A percentile compares a stretch with the other conserved stretches of the same genome.
These are phyloP conservation scores for Elsinoe australis DNA, from an alignment of 2,329 filamentous ascomycete genomes.

Conservation along the genomic window DNA sequence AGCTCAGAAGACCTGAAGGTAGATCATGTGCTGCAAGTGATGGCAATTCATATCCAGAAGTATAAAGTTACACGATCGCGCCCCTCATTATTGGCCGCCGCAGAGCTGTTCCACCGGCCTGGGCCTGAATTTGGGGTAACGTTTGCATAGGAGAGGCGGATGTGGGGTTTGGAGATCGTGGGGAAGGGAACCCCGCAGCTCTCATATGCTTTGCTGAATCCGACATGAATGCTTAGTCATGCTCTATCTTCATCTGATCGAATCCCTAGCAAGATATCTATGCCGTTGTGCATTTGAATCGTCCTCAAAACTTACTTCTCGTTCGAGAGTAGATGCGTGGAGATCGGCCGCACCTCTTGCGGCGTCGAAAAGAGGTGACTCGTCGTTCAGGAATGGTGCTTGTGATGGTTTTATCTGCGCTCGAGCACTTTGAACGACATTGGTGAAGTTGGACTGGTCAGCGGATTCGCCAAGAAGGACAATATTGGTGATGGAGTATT, in stretches of 20 bases:
- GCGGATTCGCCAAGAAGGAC: neutral
- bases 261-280: too few species aligned
- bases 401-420: neutral
- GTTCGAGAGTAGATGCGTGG: neutral
- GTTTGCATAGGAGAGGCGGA: neutral
- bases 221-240: too few species aligned
- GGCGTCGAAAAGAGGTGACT: slow-evolving; percentile 1
- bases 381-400: neutral
- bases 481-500: neutral
- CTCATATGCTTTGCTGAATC: too few species aligned
- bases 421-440: neutral
- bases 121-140: slow-evolving; percentile 1
- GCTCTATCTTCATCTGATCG: too few species aligned
- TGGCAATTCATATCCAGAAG: neutral
- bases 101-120: neutral
- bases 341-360: slow-evolving; percentile 3
- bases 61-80: neutral
- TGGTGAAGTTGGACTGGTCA: neutral
- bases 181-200: too few species aligned
- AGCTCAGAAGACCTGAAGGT: neutral
- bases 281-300: slow-evolving; percentile 11
- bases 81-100: neutral
- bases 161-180: slow-evolving; percentile 9
- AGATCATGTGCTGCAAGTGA: neutral
- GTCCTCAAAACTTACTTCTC: neutral